Conservation (phyloP, 2,329 filamentous ascomycete species). For the Exophiala lecanii-corni region DNA sequence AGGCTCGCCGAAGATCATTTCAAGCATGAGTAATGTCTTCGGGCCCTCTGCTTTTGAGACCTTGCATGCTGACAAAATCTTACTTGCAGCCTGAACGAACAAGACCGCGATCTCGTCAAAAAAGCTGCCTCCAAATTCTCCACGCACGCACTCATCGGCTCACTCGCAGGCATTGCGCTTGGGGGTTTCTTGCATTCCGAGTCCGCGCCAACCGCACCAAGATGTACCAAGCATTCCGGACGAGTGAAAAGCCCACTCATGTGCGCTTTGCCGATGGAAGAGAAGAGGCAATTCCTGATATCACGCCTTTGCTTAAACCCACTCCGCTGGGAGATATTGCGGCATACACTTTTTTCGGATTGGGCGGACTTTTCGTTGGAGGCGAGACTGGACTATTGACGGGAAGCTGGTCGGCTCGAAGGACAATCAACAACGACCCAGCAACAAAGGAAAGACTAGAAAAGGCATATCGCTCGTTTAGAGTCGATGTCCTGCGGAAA, state of each 20-base stretch:
- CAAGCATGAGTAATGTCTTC: constrained; percentile 46
- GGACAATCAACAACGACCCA: constrained; percentile 51
- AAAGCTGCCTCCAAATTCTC: constrained; percentile 53
- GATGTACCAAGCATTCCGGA: constrained; percentile 60
- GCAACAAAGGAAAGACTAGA: constrained; percentile 54
- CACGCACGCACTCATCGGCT: constrained; percentile 54
- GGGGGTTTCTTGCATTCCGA: constrained; percentile 54
- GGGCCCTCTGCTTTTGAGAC: not conserved
- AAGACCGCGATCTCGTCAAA: constrained; percentile 56
- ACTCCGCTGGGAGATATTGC: constrained; percentile 56
- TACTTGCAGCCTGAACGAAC: constrained; percentile 42
- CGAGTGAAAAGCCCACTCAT: constrained; percentile 57
- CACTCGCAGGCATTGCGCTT: constrained; percentile 55
- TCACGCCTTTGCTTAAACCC: constrained; percentile 55
- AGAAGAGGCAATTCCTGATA: constrained; percentile 57
- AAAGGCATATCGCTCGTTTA: constrained; percentile 58
- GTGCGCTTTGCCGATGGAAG: constrained; percentile 60
- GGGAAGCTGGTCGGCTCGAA: constrained; percentile 52
- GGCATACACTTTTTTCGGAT: constrained; percentile 59
- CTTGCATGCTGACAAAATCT: not conserved
- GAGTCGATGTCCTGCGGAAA: constrained; percentile 57
- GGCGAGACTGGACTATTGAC: constrained; percentile 58
- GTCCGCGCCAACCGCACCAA: constrained; percentile 51
- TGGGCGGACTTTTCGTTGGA: constrained; percentile 60
- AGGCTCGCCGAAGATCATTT: constrained; percentile 56